Conservation (phyloP, 2,329 filamentous ascomycete genomes). For the Sclerotiophoma versabilis region DNA sequence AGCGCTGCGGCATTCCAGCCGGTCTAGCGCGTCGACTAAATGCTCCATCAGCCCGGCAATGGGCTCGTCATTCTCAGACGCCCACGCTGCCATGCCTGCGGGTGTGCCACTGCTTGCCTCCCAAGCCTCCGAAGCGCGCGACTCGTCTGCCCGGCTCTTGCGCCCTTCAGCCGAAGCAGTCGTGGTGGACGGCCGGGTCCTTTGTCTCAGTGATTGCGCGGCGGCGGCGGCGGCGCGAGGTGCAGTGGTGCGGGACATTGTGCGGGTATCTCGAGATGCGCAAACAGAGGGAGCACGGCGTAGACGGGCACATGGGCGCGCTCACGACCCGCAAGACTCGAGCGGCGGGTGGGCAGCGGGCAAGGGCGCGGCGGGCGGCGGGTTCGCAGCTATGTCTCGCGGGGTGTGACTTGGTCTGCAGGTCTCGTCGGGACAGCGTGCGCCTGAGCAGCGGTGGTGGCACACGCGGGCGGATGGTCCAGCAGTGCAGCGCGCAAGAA, state of each 20-base stretch:
- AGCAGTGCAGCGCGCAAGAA: constrained; percentile 14
- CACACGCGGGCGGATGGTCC: constrained; percentile 22
- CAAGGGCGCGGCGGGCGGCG: constrained; percentile 1
- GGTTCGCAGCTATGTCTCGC: constrained; percentile 5
- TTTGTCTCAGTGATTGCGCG: constrained; percentile 41
- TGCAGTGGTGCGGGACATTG: constrained; percentile 45
- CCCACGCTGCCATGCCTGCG: constrained; percentile 27
- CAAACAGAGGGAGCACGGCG: constrained; percentile 44
- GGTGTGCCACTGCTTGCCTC: constrained; percentile 23
- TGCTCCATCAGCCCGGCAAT: constrained; percentile 34
- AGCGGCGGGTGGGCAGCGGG: constrained; percentile 21
- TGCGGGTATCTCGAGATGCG: constrained; percentile 45
- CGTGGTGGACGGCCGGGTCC: constrained; percentile 43
- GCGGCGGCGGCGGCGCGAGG: constrained; percentile 42
- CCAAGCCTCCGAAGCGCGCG: constrained; percentile 13
- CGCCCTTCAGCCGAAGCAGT: constrained; percentile 42
- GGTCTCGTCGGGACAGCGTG: constrained; percentile 25
- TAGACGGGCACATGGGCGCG: constrained; percentile 49
- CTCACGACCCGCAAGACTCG: constrained; percentile 35
- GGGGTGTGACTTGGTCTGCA: constrained; percentile 31
- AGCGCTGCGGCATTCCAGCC: constrained; percentile 37
- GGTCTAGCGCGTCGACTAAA: constrained; percentile 38
- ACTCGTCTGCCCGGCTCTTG: constrained; percentile 24
- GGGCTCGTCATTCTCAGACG: constrained; percentile 34
- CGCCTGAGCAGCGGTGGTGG: constrained; percentile 20